Conservation (phyloP, 805 yeast species). For the Saccharomycopsis guyanensis region DNA sequence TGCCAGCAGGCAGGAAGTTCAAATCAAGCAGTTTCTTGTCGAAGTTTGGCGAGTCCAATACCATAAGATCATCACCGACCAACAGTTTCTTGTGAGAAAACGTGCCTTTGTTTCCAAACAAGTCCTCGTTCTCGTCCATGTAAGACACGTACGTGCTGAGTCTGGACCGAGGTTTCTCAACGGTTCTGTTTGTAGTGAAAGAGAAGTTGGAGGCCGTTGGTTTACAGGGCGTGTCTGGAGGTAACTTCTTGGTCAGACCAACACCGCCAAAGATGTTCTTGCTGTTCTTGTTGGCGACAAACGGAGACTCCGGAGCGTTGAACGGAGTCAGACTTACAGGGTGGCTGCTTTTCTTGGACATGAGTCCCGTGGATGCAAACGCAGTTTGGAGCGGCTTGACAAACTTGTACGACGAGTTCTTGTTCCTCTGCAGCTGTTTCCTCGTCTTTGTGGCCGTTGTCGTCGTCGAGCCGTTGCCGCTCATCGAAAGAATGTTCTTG, state of each 20-base stretch:
- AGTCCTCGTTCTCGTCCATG: constrained; percentile 3
- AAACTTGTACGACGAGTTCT: constrained; percentile 33
- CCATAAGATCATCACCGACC: constrained; percentile 3
- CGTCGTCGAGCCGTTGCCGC: not conserved
- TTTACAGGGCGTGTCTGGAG: constrained; percentile 9
- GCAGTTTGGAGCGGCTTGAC: constrained; percentile 56
- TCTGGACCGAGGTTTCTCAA: constrained; percentile 17
- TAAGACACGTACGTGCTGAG: constrained; percentile 10
- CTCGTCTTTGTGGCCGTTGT: not conserved
- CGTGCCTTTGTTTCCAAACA: not conserved
- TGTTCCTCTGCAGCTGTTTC: not conserved
- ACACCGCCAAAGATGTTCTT: not conserved
- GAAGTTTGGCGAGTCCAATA: constrained; percentile 16
- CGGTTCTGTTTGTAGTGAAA: constrained; percentile 1
- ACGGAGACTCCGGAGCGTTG: constrained; percentile 10
- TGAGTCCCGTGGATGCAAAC: constrained; percentile 44
- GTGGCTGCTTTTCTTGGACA: constrained; percentile 33
- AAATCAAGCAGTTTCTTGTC: constrained; percentile 11
- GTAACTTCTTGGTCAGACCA: not conserved
- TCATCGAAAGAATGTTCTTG: not conserved
- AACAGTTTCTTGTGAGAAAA: not conserved
- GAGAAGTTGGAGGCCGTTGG: not conserved
- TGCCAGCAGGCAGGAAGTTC: constrained; percentile 8
- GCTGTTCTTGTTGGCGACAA: constrained; percentile 11
- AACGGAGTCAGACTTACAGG: not conserved